Evolutionary conservation across 192 early-diverging fungal species (phyloP), one percentile per base, ranked within the genome.

Genomic region (Geranomyces variabilis): DNA sequence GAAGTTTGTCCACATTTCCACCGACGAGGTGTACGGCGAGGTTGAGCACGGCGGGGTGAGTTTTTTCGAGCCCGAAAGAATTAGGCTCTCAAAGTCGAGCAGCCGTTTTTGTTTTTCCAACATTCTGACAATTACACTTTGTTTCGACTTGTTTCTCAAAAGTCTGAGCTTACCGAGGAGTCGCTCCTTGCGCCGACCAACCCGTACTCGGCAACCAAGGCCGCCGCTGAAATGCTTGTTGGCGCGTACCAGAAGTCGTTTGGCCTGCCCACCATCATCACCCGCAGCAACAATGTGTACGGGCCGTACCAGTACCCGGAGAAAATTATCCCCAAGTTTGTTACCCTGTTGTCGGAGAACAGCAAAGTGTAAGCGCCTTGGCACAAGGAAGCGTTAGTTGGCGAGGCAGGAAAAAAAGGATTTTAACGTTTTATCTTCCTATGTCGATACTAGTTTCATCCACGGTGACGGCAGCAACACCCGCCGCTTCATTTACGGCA

Each of bases 1-100:
- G 49, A 73, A 85, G 24, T 92, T 93, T 77, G 87, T 93, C 68
- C 90, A 90, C 78, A 86, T 93, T 28, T 84, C 81, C 63, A 93
- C 92, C 0, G 92, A 93, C 74, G 92, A 93, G 74, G 92, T 93
- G 1, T 93, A 93, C 66, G 92, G 92, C 1, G 90, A 91, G 74
- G 86, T 87, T 1, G 55, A 83, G 74, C 30, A 67, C 75, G 76
- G 85, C 79, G 83, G 71, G 73, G 78, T 79, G 41, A 63, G 67
- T 69, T 10, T 43, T 7, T 41, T 10, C 36, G 10, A 41, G n/a
- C n/a, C n/a, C n/a, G n/a, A n/a, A n/a, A n/a, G n/a, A n/a, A n/a
- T n/a, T n/a, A n/a, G n/a, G n/a, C n/a, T n/a, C n/a, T n/a, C n/a
- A n/a, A n/a, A n/a, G n/a, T n/a, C n/a, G n/a, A n/a, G 10, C 19